Conservation (phyloP, 2,329 filamentous ascomycete species). For the Aspergillus sp. region DNA sequence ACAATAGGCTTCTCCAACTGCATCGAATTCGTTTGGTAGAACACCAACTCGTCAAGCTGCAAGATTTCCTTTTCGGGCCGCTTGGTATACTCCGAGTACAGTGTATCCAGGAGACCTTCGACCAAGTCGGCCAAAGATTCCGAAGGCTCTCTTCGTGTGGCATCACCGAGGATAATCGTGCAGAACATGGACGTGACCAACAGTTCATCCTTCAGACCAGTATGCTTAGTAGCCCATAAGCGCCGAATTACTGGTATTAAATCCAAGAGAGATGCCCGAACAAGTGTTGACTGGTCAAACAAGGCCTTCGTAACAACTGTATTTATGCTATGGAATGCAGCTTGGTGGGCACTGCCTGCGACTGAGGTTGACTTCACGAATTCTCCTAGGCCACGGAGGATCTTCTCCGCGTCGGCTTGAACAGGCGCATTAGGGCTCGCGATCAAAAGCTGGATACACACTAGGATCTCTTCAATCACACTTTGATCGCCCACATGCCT, state of each 20-base stretch:
- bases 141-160: slow-evolving; percentile 23
- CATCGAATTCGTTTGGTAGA: slow-evolving; percentile 28
- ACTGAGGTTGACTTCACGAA: slow-evolving; percentile 54
- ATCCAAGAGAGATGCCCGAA: slow-evolving; percentile 49
- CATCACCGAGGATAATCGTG: slow-evolving; percentile 48
- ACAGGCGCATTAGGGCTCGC: slow-evolving; percentile 60
- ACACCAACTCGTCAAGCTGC: slow-evolving; percentile 66
- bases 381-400: slow-evolving; percentile 49
- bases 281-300: slow-evolving; percentile 58
- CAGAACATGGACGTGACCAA: slow-evolving; percentile 61
- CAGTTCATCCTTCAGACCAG: slow-evolving; percentile 65
- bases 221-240: slow-evolving; percentile 67
- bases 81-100: slow-evolving; percentile 71
- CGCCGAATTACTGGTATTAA: slow-evolving; percentile 62
- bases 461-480: slow-evolving; percentile 48
- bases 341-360: slow-evolving; percentile 56
- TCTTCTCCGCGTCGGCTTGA: slow-evolving; percentile 43
- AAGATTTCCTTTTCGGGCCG: slow-evolving; percentile 62
- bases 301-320: slow-evolving; percentile 55
- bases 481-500: slow-evolving; percentile 21
- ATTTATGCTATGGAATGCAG: slow-evolving; percentile 70
- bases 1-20: slow-evolving; percentile 30
- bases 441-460: slow-evolving; percentile 57
- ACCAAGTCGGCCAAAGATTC: slow-evolving; percentile 39
- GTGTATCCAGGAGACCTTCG: slow-evolving; percentile 56